Evolutionary conservation across 148 eudicot species (phyloP).

Genomic region (Camellia lanceoleosa): DNA sequence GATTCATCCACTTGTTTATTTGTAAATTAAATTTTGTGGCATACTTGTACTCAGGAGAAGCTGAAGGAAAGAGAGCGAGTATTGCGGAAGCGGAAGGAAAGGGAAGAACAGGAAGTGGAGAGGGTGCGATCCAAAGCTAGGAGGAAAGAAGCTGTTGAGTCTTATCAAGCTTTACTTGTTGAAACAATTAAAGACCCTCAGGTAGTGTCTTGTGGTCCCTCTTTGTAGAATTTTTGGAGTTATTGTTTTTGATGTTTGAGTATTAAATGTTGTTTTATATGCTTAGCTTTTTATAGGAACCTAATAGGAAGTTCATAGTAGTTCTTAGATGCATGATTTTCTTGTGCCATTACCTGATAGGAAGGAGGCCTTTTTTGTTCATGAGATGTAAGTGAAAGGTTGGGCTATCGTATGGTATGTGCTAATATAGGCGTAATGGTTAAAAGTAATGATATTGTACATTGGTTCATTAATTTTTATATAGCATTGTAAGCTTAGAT

Average conservation of each 20-base stretch:
- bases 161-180: conserved; percentile 92
- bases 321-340: background rate
- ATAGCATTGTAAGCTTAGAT: background rate
- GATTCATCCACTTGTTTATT: background rate
- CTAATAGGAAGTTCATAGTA: background rate
- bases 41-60: conserved; percentile 53
- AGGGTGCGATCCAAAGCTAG: conserved; percentile 84
- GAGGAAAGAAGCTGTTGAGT: conserved; percentile 83
- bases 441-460: background rate
- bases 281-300: background rate
- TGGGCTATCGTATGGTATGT: background rate
- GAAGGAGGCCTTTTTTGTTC: background rate
- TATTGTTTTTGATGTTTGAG: conserved; percentile 7
- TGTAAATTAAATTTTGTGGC: conserved; percentile 4
- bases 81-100: conserved; percentile 82
- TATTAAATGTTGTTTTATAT: background rate
- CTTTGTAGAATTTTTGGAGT: background rate
- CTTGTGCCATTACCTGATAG: background rate
- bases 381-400: background rate
- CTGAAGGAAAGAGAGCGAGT: conserved; percentile 89
- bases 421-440: background rate
- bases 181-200: conserved; percentile 87
- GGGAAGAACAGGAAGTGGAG: conserved; percentile 99
- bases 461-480: too few species aligned
- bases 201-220: conserved; percentile 34